Conservation (phyloP, 768 basidiomycete genomes). For the Dentipellis sp. region DNA sequence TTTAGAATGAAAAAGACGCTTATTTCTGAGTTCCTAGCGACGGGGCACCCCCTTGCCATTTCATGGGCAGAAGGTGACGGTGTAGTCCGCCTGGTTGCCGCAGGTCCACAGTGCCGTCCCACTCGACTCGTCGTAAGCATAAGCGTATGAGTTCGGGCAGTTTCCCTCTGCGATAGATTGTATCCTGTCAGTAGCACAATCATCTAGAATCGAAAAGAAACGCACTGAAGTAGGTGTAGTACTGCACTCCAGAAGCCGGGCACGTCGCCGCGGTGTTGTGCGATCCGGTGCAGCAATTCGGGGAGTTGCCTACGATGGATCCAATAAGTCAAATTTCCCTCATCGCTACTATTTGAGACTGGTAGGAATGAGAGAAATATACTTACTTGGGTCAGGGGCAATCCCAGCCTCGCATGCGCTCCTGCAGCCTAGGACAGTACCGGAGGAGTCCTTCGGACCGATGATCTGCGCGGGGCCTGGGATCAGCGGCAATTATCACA, state of each 20-base stretch:
- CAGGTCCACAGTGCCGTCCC: constrained; percentile 42
- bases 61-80: constrained; percentile 3
- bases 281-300: constrained; percentile 26
- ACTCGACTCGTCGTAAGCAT: constrained; percentile 42
- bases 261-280: constrained; percentile 22
- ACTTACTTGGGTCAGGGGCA: constrained; percentile 17
- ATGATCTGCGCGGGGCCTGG: constrained; percentile 19
- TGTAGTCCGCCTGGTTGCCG: constrained; percentile 12
- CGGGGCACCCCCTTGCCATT: no score
- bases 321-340: background rate
- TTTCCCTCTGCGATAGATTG: constrained; percentile 25
- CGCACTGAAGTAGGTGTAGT: constrained; percentile 40
- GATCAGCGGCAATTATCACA: no score
- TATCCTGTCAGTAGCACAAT: background rate
- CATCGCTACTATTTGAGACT: no score
- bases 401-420: constrained; percentile 24
- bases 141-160: constrained; percentile 40
- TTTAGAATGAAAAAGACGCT: no score
- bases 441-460: constrained; percentile 23
- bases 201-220: background rate
- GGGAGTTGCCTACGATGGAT: constrained; percentile 16
- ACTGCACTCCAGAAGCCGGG: constrained; percentile 34
- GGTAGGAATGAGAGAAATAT: no score
- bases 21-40: no score
- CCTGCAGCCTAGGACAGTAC: constrained; percentile 23